Evolutionary conservation across 2,329 filamentous ascomycete genomes (phyloP), one percentile per base, ranked within the genome.

Genomic region (Colletotrichum cereale): DNA sequence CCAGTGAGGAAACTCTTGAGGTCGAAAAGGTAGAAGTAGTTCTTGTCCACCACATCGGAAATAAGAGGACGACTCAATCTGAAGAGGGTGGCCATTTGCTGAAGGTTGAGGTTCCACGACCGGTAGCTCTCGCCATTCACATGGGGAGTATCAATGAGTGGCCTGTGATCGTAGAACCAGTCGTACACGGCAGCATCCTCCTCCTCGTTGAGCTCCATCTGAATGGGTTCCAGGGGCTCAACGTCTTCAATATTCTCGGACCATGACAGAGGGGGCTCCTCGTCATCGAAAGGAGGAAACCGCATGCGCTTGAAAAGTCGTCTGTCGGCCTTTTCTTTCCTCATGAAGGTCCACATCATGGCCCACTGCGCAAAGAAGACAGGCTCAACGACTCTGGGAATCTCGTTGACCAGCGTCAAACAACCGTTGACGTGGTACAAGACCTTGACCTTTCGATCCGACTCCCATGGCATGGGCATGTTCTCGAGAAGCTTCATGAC

Each of bases 401-500:
- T 94, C 85, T 99, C 96, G 81, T 99, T 99, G 78, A 99, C 97
- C 67, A 99, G 85, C 2, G 96, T 99, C 83, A 99, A 83, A 79
- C 97, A 99, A 38, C 96, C 96, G 78, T 99, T 99, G 77, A 98
- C 95, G 79, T 99, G 96, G 81, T 99, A 99, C 16, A 99, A 87
- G 36, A 99, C 96, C 84, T 98, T 98, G 73, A 99, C 97, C 79
- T 99, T 96, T 74, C 95, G 90, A 34, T 94, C 91, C 68, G 95
- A 96, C 84, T 99, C 96, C 96, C 96, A 99, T 0, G 96, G 96
- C 96, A 99, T 99, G 5, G 96, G 96, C 96, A 99, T 99, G 78
- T 99, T 99, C 85, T 99, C 96, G 67, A 99, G 83, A 31, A 99
- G 88, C 86, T 99, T 99, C 84, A 99, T 84, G 14, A 99, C 96